Evolutionary conservation across 257 asterid species (phyloP), one percentile per base, ranked within the genome.

Genomic region (Plantago ovata): DNA sequence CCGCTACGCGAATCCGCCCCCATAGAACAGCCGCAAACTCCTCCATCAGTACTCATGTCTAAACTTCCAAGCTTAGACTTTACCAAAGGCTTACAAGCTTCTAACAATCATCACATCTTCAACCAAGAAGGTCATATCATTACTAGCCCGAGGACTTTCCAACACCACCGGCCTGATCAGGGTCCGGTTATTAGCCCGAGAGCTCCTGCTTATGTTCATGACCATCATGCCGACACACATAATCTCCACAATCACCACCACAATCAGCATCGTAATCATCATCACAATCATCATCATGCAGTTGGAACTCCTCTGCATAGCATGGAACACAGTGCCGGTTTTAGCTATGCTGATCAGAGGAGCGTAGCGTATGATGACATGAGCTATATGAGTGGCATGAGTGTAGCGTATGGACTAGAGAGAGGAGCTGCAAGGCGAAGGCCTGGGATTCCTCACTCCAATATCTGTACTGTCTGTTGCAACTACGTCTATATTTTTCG

Each of bases 361-460:
- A 71, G 86, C 53, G 39, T 74, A 56, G 75, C 14, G 38, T 82
- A 72, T 46, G 82, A 71, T 60, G 84, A 81, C 45, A 70, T 68
- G 68, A 80, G 85, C 62, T 69, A 71, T 36, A 66, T 75, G 73
- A 82, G 84, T 24, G 76, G 75, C 39, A 64, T 69, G 45, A 66
- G 71, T 57, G 60, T 60, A 62, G 71, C 72, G 13, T 62, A 68
- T 8, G 77, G 75, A 0, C 54, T 9, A 3, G 79, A 65, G 53
- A 50, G 73, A 62, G 78, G 78, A 0, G 77, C 71, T 36, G 53
- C 74, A 10, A 65, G 87, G 66, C 56, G 80, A 14, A 71, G 92
- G 10, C 87, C 89, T 0, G 95, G 96, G 68, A 80, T 87, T 43
- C 96, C 96, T 0, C 96, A 87, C 75, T 80, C 95, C 19, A 87